Conservation (phyloP, 2,329 filamentous ascomycete species). For the Ophiostoma sp. region DNA sequence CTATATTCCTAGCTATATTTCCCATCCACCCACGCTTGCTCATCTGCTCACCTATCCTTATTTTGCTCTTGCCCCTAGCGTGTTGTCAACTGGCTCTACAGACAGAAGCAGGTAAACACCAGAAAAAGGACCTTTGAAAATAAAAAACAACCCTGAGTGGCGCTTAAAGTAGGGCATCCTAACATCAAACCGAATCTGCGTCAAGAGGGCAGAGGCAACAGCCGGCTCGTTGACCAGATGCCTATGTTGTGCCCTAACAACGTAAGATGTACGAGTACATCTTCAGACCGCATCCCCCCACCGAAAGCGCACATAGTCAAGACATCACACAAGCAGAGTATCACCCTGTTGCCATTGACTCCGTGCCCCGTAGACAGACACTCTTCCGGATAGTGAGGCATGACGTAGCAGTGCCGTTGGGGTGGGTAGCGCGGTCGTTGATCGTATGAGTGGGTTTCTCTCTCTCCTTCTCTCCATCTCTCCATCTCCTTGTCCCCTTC, state of each 20-base stretch:
- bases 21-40: too few relatives aligned
- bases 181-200: too few relatives aligned
- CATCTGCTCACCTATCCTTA: not conserved
- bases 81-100: not conserved
- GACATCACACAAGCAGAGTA: not conserved
- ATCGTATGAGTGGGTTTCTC: too few relatives aligned
- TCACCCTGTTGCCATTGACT: conserved; percentile 1
- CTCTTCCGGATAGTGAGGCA: not conserved
- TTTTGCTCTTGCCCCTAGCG: not conserved
- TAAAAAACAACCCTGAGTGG: not conserved
- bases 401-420: conserved; percentile 6
- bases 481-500: not conserved
- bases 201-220: too few relatives aligned
- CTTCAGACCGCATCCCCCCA: not conserved
- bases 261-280: not conserved
- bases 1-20: not conserved
- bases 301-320: not conserved
- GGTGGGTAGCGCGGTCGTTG: too few relatives aligned
- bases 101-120: not conserved
- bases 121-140: not conserved
- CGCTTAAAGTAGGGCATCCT: too few relatives aligned
- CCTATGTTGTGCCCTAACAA: too few relatives aligned
- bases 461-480: not conserved
- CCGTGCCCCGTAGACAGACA: not conserved
- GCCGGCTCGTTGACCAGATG: too few relatives aligned